These are phyloP conservation scores for Tothia fuscella DNA, from an alignment of 2,329 filamentous ascomycete species.

Conservation along the genomic window DNA sequence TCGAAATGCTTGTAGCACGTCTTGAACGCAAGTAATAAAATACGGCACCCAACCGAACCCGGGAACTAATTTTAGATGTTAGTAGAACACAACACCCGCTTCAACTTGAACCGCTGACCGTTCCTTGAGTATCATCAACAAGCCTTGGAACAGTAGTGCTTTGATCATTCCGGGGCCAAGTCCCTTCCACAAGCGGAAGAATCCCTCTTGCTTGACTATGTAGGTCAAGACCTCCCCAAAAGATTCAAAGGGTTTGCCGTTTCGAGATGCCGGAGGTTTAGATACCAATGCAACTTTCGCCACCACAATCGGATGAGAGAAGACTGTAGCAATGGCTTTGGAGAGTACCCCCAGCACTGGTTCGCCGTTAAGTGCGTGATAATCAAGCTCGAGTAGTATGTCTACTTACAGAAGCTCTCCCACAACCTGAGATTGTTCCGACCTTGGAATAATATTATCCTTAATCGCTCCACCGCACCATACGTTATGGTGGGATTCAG, in stretches of 20 bases:
- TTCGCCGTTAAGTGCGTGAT: background rate
- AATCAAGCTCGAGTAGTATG: background rate
- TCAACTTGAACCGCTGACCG: too few species aligned
- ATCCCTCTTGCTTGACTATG: constrained; percentile 79
- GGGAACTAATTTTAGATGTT: too few species aligned
- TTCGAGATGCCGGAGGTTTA: constrained; percentile 68
- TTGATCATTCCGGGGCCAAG: constrained; percentile 91
- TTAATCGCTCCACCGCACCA: background rate
- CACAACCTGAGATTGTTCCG: background rate
- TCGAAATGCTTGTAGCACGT: too few species aligned
- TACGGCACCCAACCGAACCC: too few species aligned
- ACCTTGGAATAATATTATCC: constrained; percentile 3
- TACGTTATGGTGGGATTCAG: constrained; percentile 8
- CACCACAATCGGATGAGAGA: background rate
- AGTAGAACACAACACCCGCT: too few species aligned
- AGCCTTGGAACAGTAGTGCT: constrained; percentile 82
- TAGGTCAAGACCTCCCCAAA: constrained; percentile 93
- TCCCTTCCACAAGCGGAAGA: constrained; percentile 78
- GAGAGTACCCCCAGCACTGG: constrained; percentile 6
- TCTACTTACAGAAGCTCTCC: constrained; percentile 6
- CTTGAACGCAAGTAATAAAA: too few species aligned
- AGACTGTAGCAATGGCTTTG: constrained; percentile 5
- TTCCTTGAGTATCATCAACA: constrained; percentile 99
- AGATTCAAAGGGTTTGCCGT: constrained; percentile 84
- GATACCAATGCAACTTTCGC: constrained; percentile 87